Evolutionary conservation across 148 eudicot genomes (phyloP).

Genomic region (Rhododendron ferrugineum): DNA sequence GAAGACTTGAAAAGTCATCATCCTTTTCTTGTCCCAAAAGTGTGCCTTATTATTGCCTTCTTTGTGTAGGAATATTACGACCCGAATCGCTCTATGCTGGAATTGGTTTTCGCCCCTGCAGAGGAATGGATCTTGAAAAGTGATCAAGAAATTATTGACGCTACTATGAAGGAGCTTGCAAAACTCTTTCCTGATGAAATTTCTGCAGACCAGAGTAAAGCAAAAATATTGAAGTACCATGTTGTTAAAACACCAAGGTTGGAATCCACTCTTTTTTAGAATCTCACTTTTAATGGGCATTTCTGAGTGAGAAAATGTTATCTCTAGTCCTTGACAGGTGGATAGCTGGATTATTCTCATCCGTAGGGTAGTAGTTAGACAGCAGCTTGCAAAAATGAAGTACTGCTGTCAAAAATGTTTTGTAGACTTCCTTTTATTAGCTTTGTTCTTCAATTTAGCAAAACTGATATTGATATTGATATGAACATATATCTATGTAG

Average conservation of each 20-base stretch:
- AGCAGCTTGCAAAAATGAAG: neutral
- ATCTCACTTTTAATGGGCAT: neutral
- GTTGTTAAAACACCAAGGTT: conserved; percentile 97
- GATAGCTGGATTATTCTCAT: neutral
- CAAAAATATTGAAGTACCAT: conserved; percentile 89
- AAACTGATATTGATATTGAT: neutral
- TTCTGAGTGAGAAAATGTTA: neutral
- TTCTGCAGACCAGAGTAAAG: conserved; percentile 94
- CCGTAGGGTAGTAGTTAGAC: neutral
- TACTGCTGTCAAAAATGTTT: neutral
- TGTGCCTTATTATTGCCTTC: neutral
- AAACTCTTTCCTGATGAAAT: conserved; percentile 96
- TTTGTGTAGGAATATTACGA: conserved; percentile 75
- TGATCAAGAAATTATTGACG: conserved; percentile 79
- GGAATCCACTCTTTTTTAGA: conserved; percentile 13
- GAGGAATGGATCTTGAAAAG: conserved; percentile 89
- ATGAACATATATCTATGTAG: neutral
- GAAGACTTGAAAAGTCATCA: neutral
- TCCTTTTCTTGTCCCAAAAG: neutral
- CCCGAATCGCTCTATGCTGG: conserved; percentile 89
- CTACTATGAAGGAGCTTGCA: conserved; percentile 94
- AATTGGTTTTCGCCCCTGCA: conserved; percentile 98
- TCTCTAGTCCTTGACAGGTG: neutral
- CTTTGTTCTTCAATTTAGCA: neutral
- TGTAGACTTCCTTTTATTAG: neutral